phyloP scores from a whole-genome alignment of 2,329 filamentous ascomycete genomes.

The Fusarium illudens region DNA sequence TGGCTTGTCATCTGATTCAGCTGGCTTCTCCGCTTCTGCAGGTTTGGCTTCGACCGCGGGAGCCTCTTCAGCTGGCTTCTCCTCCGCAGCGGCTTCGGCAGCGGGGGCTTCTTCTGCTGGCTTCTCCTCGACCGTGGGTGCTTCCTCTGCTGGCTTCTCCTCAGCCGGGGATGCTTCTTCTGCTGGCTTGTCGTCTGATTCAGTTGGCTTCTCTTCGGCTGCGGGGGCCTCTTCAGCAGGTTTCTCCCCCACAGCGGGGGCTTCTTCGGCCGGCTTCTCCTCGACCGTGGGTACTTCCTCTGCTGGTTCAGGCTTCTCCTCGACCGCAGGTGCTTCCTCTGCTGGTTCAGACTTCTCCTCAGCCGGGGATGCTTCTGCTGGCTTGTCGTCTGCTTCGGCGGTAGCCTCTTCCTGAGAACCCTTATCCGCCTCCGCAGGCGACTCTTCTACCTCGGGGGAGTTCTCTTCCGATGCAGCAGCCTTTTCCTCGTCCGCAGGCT shows the following conservation, averaged over 20 bases:
- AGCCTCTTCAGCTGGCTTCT: background rate
- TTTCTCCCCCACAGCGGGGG: background rate
- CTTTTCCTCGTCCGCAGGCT: background rate
- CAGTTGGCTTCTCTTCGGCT: background rate
- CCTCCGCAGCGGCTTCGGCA: too few relatives aligned
- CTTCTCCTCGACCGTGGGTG: background rate
- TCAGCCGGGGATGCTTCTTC: background rate
- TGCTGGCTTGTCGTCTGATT: background rate
- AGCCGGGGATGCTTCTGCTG: background rate
- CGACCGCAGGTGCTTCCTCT: background rate
- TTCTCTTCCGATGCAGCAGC: background rate
- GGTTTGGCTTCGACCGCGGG: background rate
- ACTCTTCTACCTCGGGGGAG: background rate
- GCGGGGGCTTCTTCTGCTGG: background rate
- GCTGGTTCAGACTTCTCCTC: background rate
- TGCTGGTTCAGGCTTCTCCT: background rate
- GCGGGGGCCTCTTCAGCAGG: background rate
- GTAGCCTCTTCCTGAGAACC: background rate
- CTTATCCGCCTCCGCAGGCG: constrained; percentile 3
- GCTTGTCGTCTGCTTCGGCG: background rate
- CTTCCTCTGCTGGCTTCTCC: constrained; percentile 1
- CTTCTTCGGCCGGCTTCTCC: background rate
- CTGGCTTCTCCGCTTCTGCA: background rate
- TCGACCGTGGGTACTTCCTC: constrained; percentile 4
- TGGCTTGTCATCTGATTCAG: background rate